These are phyloP conservation scores for Cryptococcus sp. DNA, from an alignment of 1,284 basidiomycete species.

Conservation along the genomic window DNA sequence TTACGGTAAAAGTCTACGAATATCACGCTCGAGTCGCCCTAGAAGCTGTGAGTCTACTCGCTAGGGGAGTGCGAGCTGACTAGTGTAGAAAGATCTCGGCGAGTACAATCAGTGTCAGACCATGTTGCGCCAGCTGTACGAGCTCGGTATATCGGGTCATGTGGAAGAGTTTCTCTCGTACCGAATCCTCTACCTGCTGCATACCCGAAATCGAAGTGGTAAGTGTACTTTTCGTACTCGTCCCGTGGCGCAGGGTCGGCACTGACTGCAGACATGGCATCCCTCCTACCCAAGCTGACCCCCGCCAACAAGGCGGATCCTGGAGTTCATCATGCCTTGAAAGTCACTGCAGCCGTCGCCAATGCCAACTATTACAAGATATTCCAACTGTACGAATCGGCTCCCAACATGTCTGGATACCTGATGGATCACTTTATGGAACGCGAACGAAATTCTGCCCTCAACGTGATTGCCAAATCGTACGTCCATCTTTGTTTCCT, in stretches of 20 bases:
- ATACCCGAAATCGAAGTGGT: slow-evolving; percentile 93
- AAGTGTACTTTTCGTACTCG: slow-evolving; percentile 33
- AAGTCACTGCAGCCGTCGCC: slow-evolving; percentile 78
- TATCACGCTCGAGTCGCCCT: slow-evolving; percentile 96
- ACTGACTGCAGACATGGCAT: slow-evolving; percentile 70
- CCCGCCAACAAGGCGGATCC: slow-evolving; percentile 72
- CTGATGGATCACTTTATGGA: slow-evolving; percentile 99
- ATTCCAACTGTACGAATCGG: slow-evolving; percentile 75
- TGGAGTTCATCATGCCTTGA: slow-evolving; percentile 81
- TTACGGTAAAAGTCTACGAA: slow-evolving; percentile 96
- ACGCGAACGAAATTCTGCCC: slow-evolving; percentile 78
- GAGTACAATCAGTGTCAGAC: slow-evolving; percentile 99
- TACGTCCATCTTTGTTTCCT: slow-evolving; percentile 49
- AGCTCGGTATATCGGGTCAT: slow-evolving; percentile 82
- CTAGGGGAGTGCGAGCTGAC: no score
- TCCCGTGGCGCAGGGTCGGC: not conserved
- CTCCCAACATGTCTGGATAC: slow-evolving; percentile 96
- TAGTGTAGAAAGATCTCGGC: slow-evolving; percentile 81
- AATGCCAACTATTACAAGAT: slow-evolving; percentile 92
- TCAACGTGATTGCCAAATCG: slow-evolving; percentile 89
- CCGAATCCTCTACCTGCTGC: slow-evolving; percentile 90
- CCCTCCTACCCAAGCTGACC: slow-evolving; percentile 92
- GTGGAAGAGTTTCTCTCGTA: slow-evolving; percentile 96
- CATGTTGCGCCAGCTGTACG: slow-evolving; percentile 83
- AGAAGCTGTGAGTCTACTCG: slow-evolving; percentile 64